These are phyloP conservation scores for Entelexis paramagnoliae DNA, from an alignment of 1,139 yeast species.

Conservation along the genomic window DNA sequence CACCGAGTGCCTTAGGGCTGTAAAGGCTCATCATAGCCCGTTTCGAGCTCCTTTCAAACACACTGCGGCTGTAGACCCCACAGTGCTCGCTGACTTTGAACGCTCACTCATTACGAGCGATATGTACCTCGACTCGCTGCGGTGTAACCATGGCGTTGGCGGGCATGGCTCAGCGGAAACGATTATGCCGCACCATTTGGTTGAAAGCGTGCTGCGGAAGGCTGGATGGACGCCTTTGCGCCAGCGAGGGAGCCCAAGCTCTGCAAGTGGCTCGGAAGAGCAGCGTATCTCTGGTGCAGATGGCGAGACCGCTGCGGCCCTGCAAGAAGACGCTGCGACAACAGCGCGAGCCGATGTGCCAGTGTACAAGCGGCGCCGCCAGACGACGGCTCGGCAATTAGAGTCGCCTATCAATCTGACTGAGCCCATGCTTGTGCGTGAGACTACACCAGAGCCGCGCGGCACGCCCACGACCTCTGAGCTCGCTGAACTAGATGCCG, in stretches of 20 bases:
- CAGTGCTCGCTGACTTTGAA: neutral
- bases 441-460: neutral
- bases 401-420: too few relatives aligned
- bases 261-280: too few relatives aligned
- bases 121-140: neutral
- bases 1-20: neutral
- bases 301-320: too few relatives aligned
- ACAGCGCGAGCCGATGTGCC: too few relatives aligned
- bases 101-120: neutral
- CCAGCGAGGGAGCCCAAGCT: too few relatives aligned
- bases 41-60: too few relatives aligned
- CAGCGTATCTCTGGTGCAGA: too few relatives aligned
- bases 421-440: neutral
- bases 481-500: neutral
- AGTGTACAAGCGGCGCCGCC: too few relatives aligned
- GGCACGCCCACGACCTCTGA: neutral
- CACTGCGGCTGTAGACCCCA: too few relatives aligned
- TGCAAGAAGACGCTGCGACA: too few relatives aligned
- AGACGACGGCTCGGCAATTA: too few relatives aligned
- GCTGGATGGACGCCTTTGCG: neutral
- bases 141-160: neutral
- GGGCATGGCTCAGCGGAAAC: neutral
- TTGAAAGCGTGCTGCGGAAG: neutral
- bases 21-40: too few relatives aligned
- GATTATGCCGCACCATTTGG: neutral